Percentiles rank a stretch among this genome's conserved stretches.
Conservation (phyloP, 2,329 filamentous ascomycete species). For the Talaromyces sp. region DNA sequence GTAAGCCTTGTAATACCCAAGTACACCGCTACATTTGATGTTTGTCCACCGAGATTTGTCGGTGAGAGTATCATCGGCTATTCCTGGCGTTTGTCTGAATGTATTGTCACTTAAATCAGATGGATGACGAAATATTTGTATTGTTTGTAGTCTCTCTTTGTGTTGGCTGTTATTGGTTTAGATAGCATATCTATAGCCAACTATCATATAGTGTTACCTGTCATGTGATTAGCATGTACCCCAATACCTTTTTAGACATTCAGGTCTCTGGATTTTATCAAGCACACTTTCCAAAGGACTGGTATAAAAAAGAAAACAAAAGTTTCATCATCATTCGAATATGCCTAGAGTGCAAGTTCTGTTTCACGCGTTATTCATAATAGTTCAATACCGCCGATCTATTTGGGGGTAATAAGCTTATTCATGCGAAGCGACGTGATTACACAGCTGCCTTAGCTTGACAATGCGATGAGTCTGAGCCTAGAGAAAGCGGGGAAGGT, state of each 20-base stretch:
- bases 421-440: not conserved
- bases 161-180: not conserved
- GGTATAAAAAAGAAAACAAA: not conserved
- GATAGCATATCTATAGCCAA: not conserved
- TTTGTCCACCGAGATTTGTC: not conserved
- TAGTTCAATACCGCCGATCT: not conserved
- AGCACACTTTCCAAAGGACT: not conserved
- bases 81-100: not conserved
- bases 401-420: not conserved
- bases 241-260: not conserved
- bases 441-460: not conserved
- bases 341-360: not conserved
- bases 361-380: not conserved
- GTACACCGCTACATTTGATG: conserved; percentile 13
- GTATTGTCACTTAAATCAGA: not conserved
- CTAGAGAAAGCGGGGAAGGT: not conserved
- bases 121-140: not conserved
- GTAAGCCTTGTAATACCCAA: not conserved
- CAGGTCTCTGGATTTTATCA: not conserved
- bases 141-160: not conserved
- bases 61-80: not conserved
- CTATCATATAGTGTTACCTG: not conserved
- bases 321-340: not conserved
- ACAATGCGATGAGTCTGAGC: not conserved
- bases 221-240: not conserved